A percentile compares a stretch with the other conserved stretches of the same genome.
Conservation (phyloP, 83 land plant species). For the Picea mariana region DNA sequence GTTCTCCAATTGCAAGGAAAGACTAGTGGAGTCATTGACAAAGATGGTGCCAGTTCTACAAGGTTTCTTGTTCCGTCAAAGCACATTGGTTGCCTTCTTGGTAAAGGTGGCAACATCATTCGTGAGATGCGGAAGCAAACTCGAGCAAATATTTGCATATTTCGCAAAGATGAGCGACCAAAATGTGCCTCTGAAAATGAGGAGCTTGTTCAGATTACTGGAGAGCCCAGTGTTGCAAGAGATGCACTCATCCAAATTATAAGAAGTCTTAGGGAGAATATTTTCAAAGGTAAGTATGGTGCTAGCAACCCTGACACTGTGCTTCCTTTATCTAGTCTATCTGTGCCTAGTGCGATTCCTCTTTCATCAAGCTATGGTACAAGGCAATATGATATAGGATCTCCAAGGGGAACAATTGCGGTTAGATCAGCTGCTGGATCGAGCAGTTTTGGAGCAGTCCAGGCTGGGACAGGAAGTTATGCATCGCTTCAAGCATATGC, state of each 20-base stretch:
- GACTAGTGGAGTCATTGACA: slow-evolving; percentile 52
- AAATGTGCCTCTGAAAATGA: slow-evolving; percentile 32
- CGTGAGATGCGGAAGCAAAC: slow-evolving; percentile 40
- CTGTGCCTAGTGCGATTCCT: slow-evolving; percentile 13
- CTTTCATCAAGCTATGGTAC: slow-evolving; percentile 25
- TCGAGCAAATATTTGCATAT: slow-evolving; percentile 53
- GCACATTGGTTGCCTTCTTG: no score
- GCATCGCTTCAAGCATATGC: neutral
- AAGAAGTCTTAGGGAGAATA: slow-evolving; percentile 58
- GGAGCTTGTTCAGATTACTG: slow-evolving; percentile 37
- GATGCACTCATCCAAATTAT: slow-evolving; percentile 23
- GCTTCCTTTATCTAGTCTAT: no score
- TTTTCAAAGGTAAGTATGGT: slow-evolving; percentile 43
- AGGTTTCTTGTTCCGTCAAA: slow-evolving; percentile 15
- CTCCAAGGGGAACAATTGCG: slow-evolving; percentile 35
- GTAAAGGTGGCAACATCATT: no score
- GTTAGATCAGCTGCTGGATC: slow-evolving; percentile 28
- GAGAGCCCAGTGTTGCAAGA: slow-evolving; percentile 46
- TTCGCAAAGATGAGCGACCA: slow-evolving; percentile 47
- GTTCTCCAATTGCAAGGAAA: slow-evolving; percentile 10
- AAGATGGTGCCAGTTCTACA: slow-evolving; percentile 30
- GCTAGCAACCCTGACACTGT: slow-evolving; percentile 22
- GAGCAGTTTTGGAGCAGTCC: slow-evolving; percentile 39
- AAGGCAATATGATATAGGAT: slow-evolving; percentile 43
- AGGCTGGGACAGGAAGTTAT: slow-evolving; percentile 14